Evolutionary conservation across 2,329 filamentous ascomycete genomes (phyloP), one percentile per base, ranked within the genome.

Genomic region (Phialophora expanda): DNA sequence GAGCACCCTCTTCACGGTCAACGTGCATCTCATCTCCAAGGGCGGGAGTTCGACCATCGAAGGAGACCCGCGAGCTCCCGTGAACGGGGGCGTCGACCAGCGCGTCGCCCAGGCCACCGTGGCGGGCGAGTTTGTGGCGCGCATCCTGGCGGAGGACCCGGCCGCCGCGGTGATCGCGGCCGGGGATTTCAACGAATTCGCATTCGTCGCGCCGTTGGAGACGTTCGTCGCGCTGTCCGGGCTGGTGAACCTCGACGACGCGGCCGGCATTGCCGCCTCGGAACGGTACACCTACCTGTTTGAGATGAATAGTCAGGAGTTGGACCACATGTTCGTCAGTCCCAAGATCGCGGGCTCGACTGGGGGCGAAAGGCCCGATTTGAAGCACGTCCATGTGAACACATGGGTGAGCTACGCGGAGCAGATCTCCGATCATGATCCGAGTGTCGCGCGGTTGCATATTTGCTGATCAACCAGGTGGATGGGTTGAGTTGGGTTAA

Each of bases 181-280:
- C 0, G 89, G 89, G 28, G 89, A 92, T 77, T 91, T 89, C 75
- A 91, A 92, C 80, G 89, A 92, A 75, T 91, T 90, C 74, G 75
- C 83, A 4, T 87, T 88, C 67, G 88, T 87, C 9, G 73, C 82
- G 74, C 88, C 89, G 1, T 75, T 91, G 56, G 75, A 81, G 66
- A 78, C 78, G 1, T 90, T 91, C 69, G 73, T 79, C 1, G 68
- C 76, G 3, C 78, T 82, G 22, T 88, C 86, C 0, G 83, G 84
- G 1, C 78, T 91, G 54, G 70, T 81, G 38, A 88, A 91, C 69
- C 77, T 90, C 1, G 88, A 91, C 71, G 87, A 84, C 4, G 86
- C 84, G 0, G 83, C 80, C 4, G 79, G 79, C 4, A 82, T 87
- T 11, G 77, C 81, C 3, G 73, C 78, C 1, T 73, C 76, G 28